Evolutionary conservation across 768 basidiomycete species (phyloP), one percentile per base, ranked within the genome.

Genomic region (Harrya chromipes): DNA sequence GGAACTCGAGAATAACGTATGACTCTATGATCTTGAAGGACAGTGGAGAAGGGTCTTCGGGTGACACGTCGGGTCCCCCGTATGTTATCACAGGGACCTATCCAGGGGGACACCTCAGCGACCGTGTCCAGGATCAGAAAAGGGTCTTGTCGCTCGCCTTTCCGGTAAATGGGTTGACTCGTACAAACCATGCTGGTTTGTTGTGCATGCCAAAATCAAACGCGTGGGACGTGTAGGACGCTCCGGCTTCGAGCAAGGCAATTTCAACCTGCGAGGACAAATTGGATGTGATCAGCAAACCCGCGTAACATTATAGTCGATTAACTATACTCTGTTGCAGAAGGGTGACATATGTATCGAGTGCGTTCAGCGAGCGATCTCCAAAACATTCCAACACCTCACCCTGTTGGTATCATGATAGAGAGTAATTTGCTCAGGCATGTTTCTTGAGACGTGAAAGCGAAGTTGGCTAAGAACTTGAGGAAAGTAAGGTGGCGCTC

Each of bases 161-260:
- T 65, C 78, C 78, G 1, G 54, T 57, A 0, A 77, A 75, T 0
- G 83, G 80, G 60, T 85, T 87, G 21, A 84, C 75, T 49, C 79
- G 72, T 0, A 77, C 71, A 57, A 83, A 85, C 84, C 84, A 85
- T 45, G 74, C 77, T 0, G 84, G 84, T 65, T 85, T 87, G 67
- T 81, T 81, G 54, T 54, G 42, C 11, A 86, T 65, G 49, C 8
- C 33, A 2, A 33, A 33, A 14, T 85, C 80, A 40, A 87, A 74
- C 54, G 83, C 76, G 44, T 68, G 80, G 3, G 75, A 65, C 11
- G 68, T 79, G 61, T 72, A 80, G 1, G 73, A 54, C 11, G 76
- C 69, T 3, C 75, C 71, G 1, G 78, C 72, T 56, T 85, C 84
- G 9, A 74, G 67, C 16, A 87, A 71, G 0, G 83, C 82, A n/a